phyloP scores from a whole-genome alignment of 352 stramenopile species.

The Plasmopara muralis region DNA sequence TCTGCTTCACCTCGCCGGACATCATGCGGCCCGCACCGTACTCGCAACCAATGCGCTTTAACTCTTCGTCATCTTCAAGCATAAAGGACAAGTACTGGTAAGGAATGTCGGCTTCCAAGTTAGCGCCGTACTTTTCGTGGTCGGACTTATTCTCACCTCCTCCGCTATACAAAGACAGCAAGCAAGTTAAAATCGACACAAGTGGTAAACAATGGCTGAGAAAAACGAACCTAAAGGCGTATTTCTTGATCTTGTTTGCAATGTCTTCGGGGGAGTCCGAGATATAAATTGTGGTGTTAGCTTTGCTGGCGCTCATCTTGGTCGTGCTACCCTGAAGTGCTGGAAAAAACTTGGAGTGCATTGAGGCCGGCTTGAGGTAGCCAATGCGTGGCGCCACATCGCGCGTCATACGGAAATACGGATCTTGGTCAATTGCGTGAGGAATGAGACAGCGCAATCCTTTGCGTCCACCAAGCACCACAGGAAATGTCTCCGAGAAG shows the following conservation, averaged over 20 bases:
- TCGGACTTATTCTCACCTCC: slow-evolving; percentile 97
- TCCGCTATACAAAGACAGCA: slow-evolving; percentile 67
- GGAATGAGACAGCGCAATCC: slow-evolving; percentile 98
- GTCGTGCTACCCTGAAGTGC: slow-evolving; percentile 94
- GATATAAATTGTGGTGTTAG: slow-evolving; percentile 98
- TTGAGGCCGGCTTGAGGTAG: slow-evolving; percentile 94
- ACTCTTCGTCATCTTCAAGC: slow-evolving; percentile 97
- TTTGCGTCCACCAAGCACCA: slow-evolving; percentile 78
- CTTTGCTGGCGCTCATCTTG: slow-evolving; percentile 98
- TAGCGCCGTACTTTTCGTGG: slow-evolving; percentile 97
- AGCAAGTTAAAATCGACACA: slow-evolving; percentile 49
- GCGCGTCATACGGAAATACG: slow-evolving; percentile 98
- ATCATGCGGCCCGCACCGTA: slow-evolving; percentile 95
- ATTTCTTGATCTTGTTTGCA: slow-evolving; percentile 87
- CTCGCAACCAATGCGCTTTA: slow-evolving; percentile 90
- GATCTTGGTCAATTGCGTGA: slow-evolving; percentile 99
- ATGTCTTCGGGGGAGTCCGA: slow-evolving; percentile 98
- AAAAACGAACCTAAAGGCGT: slow-evolving; percentile 63
- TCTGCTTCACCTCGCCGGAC: slow-evolving; percentile 98
- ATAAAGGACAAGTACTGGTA: slow-evolving; percentile 99
- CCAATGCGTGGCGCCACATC: slow-evolving; percentile 98
- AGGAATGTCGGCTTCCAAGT: slow-evolving; percentile 97
- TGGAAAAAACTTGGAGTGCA: slow-evolving; percentile 99
- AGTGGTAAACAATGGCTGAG: not conserved
- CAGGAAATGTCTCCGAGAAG: slow-evolving; percentile 96